These are phyloP conservation scores for Pseudogymnoascus sp. DNA, from an alignment of 2,329 filamentous ascomycete species.

Conservation along the genomic window DNA sequence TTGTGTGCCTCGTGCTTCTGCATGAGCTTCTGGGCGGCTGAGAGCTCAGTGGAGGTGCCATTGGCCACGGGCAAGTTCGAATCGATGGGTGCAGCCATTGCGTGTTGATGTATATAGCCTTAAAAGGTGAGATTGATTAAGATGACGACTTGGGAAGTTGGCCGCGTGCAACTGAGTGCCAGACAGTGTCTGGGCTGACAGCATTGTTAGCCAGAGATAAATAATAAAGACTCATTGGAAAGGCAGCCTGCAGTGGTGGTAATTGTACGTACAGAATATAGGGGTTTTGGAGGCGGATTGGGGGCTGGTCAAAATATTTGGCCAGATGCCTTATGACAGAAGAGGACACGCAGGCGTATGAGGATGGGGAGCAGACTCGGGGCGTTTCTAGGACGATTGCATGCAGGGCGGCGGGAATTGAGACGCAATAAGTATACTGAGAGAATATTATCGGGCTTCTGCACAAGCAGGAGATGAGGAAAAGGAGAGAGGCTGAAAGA, in stretches of 20 bases:
- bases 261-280: constrained; percentile 2
- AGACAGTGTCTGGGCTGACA: neutral
- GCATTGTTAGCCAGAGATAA: neutral
- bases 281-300: constrained; percentile 4
- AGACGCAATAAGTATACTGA: constrained; percentile 2
- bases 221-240: neutral
- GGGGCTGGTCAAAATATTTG: constrained; percentile 3
- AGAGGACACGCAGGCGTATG: constrained; percentile 9
- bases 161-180: neutral
- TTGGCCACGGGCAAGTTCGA: constrained; percentile 16
- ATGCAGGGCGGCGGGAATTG: constrained; percentile 8
- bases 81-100: constrained; percentile 24
- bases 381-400: constrained; percentile 9
- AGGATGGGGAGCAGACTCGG: constrained; percentile 1
- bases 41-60: constrained; percentile 18
- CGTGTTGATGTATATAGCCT: neutral
- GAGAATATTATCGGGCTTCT: constrained; percentile 5
- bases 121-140: neutral
- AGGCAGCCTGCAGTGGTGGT: neutral
- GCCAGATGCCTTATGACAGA: constrained; percentile 3
- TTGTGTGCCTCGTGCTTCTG: constrained; percentile 53
- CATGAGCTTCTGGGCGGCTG: constrained; percentile 49
- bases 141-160: neutral
- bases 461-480: constrained; percentile 3
- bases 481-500: constrained; percentile 8